Evolutionary conservation across 768 basidiomycete species (phyloP), one percentile per base, ranked within the genome.

Genomic region (Naganishia vaughanmartiniae): DNA sequence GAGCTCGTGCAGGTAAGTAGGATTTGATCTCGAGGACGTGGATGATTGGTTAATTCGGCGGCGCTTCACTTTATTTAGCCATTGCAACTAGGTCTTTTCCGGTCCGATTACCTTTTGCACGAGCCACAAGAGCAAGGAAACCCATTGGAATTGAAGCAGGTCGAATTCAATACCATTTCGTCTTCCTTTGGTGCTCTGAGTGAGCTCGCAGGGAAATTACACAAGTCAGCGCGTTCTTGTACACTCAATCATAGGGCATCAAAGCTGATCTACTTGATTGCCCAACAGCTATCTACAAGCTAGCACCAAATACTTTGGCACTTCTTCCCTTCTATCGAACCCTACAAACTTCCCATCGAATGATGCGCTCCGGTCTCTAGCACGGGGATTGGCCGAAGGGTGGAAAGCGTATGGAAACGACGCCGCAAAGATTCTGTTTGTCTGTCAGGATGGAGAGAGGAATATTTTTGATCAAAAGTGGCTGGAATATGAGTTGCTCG

Each of bases 161-260:
- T 98, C 51, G 95, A 99, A 80, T 96, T 97, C 83, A 99, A 99
- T 78, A 96, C 95, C 11, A 94, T 97, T 73, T 92, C 93, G 2
- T 87, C 89, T 0, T 93, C 93, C 0, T 95, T 97, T 79, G 95
- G 93, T 0, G 77, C 88, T 0, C 84, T 97, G n/a, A 76, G 74
- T 67, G 76, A 81, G 57, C 72, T 73, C n/a, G 77, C 80, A 9
- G 76, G 75, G 4, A 86, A 87, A 28, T 79, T 97, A 78, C 95
- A 98, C 81, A 85, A 88, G 92, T 93, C 74, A 58, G 83, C 74
- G 2, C 15, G 19, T 26, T 33, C 15, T 24, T 34, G 33, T n/a
- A 45, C 39, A 15, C 45, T 30, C 54, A 17, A 26, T 39, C 9
- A 54, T 5, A 7, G 14, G 6, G 28, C 30, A n/a, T 0, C 10